A percentile compares a stretch with the other conserved stretches of the same genome.
phyloP scores from a whole-genome alignment of 768 basidiomycete species.

The Dentipellis fragilis region DNA sequence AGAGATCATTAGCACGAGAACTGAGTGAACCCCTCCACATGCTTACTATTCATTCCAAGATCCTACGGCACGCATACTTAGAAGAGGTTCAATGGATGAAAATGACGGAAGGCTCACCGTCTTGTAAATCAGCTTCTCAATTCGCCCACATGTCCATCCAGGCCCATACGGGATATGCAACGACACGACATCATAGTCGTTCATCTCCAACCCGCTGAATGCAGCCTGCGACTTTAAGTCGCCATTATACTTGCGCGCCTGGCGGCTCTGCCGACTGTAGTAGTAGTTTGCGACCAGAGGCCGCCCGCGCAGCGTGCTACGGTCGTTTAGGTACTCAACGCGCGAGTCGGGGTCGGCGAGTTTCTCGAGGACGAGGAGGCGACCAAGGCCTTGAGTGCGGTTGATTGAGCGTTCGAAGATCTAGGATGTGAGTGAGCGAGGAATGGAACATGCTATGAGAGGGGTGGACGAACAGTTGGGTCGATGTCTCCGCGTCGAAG shows the following conservation, averaged over 20 bases:
- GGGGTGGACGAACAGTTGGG: constrained; percentile 35
- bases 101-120: constrained; percentile 28
- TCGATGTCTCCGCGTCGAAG: constrained; percentile 43
- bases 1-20: neutral
- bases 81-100: neutral
- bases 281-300: constrained; percentile 21
- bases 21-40: constrained; percentile 15
- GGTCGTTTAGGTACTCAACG: constrained; percentile 34
- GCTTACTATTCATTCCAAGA: constrained; percentile 39
- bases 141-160: constrained; percentile 44
- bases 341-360: constrained; percentile 36
- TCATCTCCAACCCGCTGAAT: constrained; percentile 39
- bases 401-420: constrained; percentile 52
- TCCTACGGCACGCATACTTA: constrained; percentile 26
- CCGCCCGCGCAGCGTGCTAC: constrained; percentile 41
- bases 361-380: constrained; percentile 53
- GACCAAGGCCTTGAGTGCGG: constrained; percentile 48
- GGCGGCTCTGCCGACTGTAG: constrained; percentile 4
- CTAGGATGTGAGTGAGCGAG: constrained; percentile 18
- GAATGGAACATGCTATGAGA: neutral
- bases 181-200: constrained; percentile 44
- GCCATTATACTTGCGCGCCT: constrained; percentile 33
- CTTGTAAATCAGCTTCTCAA: constrained; percentile 47
- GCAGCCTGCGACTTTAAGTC: constrained; percentile 39
- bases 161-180: constrained; percentile 56